A percentile compares a stretch with the other conserved stretches of the same genome.
These are phyloP conservation scores for Davidsoniella virescens DNA, from an alignment of 2,329 filamentous ascomycete genomes.

Conservation along the genomic window DNA sequence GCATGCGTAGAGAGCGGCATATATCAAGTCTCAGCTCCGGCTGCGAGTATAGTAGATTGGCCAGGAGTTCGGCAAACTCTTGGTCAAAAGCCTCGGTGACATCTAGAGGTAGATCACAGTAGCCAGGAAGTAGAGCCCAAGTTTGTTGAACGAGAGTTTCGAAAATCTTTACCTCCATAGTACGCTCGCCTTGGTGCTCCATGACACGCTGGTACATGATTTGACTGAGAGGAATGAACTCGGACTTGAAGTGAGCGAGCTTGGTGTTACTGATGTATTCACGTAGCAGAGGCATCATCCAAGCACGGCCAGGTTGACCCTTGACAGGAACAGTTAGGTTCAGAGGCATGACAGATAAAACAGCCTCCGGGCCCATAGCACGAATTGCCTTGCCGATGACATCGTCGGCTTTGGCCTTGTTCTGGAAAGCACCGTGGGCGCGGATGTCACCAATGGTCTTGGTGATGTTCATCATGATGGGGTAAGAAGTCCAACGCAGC, in stretches of 20 bases:
- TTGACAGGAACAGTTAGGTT: slow-evolving; percentile 66
- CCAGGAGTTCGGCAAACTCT: slow-evolving; percentile 71
- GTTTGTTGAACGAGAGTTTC: slow-evolving; percentile 92
- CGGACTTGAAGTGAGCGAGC: slow-evolving; percentile 66
- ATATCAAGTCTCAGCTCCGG: slow-evolving; percentile 73
- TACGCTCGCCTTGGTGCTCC: slow-evolving; percentile 70
- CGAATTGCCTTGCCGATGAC: slow-evolving; percentile 76
- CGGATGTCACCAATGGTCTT: slow-evolving; percentile 74
- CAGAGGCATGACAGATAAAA: slow-evolving; percentile 67
- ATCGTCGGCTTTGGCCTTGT: slow-evolving; percentile 87
- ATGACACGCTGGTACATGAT: slow-evolving; percentile 77
- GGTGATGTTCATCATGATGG: slow-evolving; percentile 59
- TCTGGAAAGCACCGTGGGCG: slow-evolving; percentile 71
- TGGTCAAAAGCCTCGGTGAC: slow-evolving; percentile 65
- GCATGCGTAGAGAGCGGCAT: slow-evolving; percentile 67
- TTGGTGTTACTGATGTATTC: slow-evolving; percentile 83
- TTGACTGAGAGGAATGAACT: slow-evolving; percentile 81
- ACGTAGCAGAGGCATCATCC: slow-evolving; percentile 82
- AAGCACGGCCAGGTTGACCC: slow-evolving; percentile 72
- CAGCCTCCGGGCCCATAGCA: slow-evolving; percentile 76
- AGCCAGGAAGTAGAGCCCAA: slow-evolving; percentile 85
- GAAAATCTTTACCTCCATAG: slow-evolving; percentile 93
- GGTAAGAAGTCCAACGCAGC: slow-evolving; percentile 68
- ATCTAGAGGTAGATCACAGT: slow-evolving; percentile 84
- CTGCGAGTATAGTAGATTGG: slow-evolving; percentile 86